phyloP scores from a whole-genome alignment of 164 flowering plant genomes.

The Buxus sempervirens region DNA sequence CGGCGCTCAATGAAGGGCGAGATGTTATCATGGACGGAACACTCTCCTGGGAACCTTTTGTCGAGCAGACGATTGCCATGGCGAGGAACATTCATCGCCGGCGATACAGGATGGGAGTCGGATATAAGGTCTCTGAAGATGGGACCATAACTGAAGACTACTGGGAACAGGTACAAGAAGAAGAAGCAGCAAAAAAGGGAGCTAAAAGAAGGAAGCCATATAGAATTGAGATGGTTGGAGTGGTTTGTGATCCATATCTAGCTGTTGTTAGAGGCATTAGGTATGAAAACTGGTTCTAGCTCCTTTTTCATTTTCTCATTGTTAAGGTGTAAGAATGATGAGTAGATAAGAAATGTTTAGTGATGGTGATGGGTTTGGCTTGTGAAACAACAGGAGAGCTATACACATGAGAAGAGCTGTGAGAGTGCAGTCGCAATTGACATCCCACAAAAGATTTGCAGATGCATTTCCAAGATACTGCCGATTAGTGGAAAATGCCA shows the following conservation, averaged over 20 bases:
- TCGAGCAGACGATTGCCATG: constrained; percentile 80
- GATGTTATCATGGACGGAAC: constrained; percentile 98
- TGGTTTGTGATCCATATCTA: constrained; percentile 79
- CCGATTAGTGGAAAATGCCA: constrained; percentile 77
- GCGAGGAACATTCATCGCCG: constrained; percentile 68
- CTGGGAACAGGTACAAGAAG: constrained; percentile 65
- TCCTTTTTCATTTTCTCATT: too few species aligned
- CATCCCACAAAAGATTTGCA: constrained; percentile 93
- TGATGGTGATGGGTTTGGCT: neutral
- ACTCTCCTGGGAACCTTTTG: constrained; percentile 86
- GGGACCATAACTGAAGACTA: constrained; percentile 71
- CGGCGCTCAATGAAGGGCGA: constrained; percentile 88
- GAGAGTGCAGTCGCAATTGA: constrained; percentile 83
- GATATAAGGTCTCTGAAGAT: constrained; percentile 65
- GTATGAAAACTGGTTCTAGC: constrained; percentile 24
- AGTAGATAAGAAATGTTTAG: too few species aligned
- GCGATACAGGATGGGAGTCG: constrained; percentile 87
- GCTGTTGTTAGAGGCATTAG: constrained; percentile 95
- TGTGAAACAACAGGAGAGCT: constrained; percentile 63
- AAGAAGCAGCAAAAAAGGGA: constrained; percentile 11
- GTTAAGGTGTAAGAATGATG: too few species aligned
- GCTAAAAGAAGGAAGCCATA: constrained; percentile 53
- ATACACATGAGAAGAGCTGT: constrained; percentile 76
- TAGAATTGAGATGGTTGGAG: constrained; percentile 90
- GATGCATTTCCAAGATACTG: constrained; percentile 66